These are phyloP conservation scores for Elsinoe arachidis DNA, from an alignment of 2,329 filamentous ascomycete species.

Conservation along the genomic window DNA sequence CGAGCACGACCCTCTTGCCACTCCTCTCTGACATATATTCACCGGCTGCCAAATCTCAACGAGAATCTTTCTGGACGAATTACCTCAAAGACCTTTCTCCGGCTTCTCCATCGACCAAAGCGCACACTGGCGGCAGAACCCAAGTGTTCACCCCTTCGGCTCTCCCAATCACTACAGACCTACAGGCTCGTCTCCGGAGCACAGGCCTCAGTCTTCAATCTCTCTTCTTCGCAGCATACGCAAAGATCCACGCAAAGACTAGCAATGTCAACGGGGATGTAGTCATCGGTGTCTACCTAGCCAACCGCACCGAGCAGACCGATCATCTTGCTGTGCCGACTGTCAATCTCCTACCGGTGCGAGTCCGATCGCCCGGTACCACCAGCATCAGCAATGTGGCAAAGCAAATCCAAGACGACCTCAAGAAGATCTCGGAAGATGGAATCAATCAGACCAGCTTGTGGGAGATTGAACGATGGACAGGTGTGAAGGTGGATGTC, in stretches of 20 bases:
- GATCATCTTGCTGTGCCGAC: slow-evolving; percentile 56
- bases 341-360: slow-evolving; percentile 68
- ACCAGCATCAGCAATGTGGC: slow-evolving; percentile 45
- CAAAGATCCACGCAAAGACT: slow-evolving; percentile 41
- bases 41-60: slow-evolving; percentile 15
- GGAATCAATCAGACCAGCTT: slow-evolving; percentile 54
- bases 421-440: slow-evolving; percentile 50
- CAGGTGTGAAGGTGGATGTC: slow-evolving; percentile 57
- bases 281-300: slow-evolving; percentile 72
- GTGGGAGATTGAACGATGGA: slow-evolving; percentile 67
- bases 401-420: slow-evolving; percentile 55
- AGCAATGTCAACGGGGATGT: slow-evolving; percentile 33
- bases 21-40: slow-evolving; percentile 31
- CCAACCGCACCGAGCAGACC: slow-evolving; percentile 56
- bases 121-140: slow-evolving; percentile 22
- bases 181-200: slow-evolving; percentile 39
- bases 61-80: slow-evolving; percentile 42
- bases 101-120: slow-evolving; percentile 15
- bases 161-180: slow-evolving; percentile 30
- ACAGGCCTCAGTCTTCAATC: slow-evolving; percentile 61
- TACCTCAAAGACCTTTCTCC: slow-evolving; percentile 34
- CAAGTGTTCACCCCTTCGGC: slow-evolving; percentile 45
- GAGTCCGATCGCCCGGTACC: slow-evolving; percentile 36
- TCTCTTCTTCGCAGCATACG: slow-evolving; percentile 65
- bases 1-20: slow-evolving; percentile 29